Base-by-base conservation (phyloP, 352 stramenopile species). In the Globisporangium barbulae region DNA sequence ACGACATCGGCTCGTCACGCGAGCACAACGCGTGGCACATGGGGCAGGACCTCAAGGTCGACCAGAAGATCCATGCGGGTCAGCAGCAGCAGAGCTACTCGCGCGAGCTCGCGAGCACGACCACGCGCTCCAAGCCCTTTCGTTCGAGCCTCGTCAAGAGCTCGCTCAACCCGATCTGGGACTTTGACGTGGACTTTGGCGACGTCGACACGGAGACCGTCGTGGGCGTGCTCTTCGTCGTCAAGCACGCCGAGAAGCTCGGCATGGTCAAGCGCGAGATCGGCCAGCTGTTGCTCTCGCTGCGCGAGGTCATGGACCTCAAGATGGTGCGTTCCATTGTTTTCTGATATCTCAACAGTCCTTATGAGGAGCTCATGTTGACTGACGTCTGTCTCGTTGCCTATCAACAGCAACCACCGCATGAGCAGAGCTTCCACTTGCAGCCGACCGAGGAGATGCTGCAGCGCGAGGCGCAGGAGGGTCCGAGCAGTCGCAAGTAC, bases 151-250 rank as follows among this genome's bases (percentile, higher is more conserved):
- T 90, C 44, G 73, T 90, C 55, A 86, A 85, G 73, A 89, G 74
- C 54, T 87, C 83, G 44, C 73, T 92, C 22, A 90, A 92, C 64
- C 83, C 83, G 39, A 88, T 90, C 55, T 92, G 83, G 83, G 88
- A 90, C 66, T 81, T 92, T 49, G 79, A 90, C 62, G 79, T 90
- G 48, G 83, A 92, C 67, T 92, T 92, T 70, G 83, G 83, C 28
- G 81, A 90, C 63, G 79, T 90, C 21, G 81, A 90, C 64, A 80
- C 71, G 7, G 79, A 90, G 33, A 78, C 69, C 45, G 80, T 90
- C 52, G 67, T 89, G 47, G 83, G 83, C 30, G 83, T 92, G 53
- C 64, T 85, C 44, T 81, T 90, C 58, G 80, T 82, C 15, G 81
- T 92, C 42, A 74, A 75, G 21, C 83, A 92, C 64, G 69, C 86